Base-by-base conservation (phyloP, 768 basidiomycete genomes). In the Multifurca ochricompacta region DNA sequence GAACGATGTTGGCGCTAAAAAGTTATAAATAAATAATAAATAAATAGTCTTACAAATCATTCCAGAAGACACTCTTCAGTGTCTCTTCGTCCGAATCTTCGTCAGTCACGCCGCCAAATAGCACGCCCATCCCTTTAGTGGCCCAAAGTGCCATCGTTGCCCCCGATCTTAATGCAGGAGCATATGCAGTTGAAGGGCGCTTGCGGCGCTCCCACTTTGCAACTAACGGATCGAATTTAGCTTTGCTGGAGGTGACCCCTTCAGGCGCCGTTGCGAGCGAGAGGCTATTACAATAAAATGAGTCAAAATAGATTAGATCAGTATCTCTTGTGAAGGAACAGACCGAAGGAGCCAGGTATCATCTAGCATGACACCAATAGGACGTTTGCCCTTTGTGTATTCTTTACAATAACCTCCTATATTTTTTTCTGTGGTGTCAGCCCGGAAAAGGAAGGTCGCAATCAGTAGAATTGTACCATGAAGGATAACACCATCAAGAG, bases 351-450 rank as follows among this genome's bases (percentile, higher is more conserved):
- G 73, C 93, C 91, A 96, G 0, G 87, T 90, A 64, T 96, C 91
- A 16, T 91, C 89, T 6, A 94, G 74, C 71, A 88, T 91, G n/a
- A 91, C 73, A 1, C 92, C 92, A 11, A 90, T 71, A 0, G 87
- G 83, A 1, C 87, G 81, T 64, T 91, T 90, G 2, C 91, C 90
- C 64, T 93, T 92, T 19, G 69, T 64, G 62, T 93, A 94, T 68
- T 91, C 87, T 66, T 96, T 94, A 65, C 85, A 90, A 66, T 95
- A 95, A 0, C 93, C 93, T 10, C 90, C 87, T 89, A 47, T 19
- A 16, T n/a, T n/a, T n/a, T n/a, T n/a, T n/a, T n/a, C 18, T 9
- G n/a, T 14, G 16, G 45, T 6, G 25, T 41, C n/a, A 39, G 36
- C 10, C 9, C 13, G 11, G 34, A 6, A 21, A 18, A n/a, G n/a